These are phyloP conservation scores for Microdochium paspali DNA, from an alignment of 2,329 filamentous ascomycete species.

Conservation along the genomic window DNA sequence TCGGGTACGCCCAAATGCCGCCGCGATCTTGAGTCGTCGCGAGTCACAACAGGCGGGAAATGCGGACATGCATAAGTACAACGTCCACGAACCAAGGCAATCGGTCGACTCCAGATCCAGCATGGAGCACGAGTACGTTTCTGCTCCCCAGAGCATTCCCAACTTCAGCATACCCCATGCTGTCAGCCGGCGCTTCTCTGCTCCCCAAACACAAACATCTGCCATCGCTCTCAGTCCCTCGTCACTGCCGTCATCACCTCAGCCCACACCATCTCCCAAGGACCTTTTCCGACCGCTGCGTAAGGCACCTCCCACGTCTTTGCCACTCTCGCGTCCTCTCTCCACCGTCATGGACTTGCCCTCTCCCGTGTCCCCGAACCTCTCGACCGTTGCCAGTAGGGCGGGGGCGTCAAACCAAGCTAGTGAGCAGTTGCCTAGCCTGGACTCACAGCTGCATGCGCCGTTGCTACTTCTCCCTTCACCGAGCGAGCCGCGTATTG, in stretches of 20 bases:
- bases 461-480: neutral
- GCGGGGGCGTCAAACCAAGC: neutral
- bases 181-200: conserved; percentile 34
- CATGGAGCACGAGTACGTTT: neutral
- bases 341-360: conserved; percentile 46
- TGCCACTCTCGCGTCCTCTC: conserved; percentile 39
- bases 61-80: conserved; percentile 27
- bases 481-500: neutral
- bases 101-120: too few relatives aligned
- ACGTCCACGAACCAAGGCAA: conserved; percentile 13
- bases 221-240: conserved; percentile 5
- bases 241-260: conserved; percentile 5
- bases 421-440: neutral
- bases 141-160: conserved; percentile 22
- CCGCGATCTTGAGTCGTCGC: conserved; percentile 38
- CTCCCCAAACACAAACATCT: conserved; percentile 21
- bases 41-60: conserved; percentile 40
- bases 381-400: neutral
- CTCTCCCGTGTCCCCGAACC: conserved; percentile 25
- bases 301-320: conserved; percentile 33
- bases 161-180: conserved; percentile 45
- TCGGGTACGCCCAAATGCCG: conserved; percentile 40
- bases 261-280: conserved; percentile 2
- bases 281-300: conserved; percentile 11
- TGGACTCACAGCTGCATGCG: neutral